These are phyloP conservation scores for Quercus robur DNA, from an alignment of 306 rosid species.

Conservation along the genomic window DNA sequence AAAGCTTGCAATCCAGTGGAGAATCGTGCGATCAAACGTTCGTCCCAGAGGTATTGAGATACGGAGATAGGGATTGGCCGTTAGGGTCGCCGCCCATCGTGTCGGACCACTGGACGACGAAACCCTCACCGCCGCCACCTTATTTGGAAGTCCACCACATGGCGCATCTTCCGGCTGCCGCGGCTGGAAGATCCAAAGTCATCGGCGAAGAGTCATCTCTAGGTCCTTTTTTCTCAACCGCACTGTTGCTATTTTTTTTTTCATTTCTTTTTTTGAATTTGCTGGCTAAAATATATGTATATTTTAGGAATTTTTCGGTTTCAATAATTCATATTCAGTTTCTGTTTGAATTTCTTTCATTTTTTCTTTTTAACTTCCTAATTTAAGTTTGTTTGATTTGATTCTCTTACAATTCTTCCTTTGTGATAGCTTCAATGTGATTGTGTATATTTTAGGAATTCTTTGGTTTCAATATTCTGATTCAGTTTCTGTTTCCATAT, in stretches of 20 bases:
- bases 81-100: constrained; percentile 32
- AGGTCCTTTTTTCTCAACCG: constrained; percentile 41
- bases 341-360: neutral
- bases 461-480: neutral
- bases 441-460: neutral
- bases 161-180: constrained; percentile 36
- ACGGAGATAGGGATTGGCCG: no score
- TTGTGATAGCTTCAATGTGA: no score
- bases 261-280: neutral
- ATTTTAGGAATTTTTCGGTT: neutral
- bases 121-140: constrained; percentile 34
- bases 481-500: neutral
- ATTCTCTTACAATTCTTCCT: no score
- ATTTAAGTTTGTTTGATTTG: no score
- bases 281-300: neutral
- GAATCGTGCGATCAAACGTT: no score
- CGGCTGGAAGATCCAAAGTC: constrained; percentile 52
- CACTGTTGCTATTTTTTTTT: neutral
- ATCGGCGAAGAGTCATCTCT: constrained; percentile 97
- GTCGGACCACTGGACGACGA: constrained; percentile 67
- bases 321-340: neutral
- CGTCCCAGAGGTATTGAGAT: no score
- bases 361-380: no score
- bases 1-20: no score
- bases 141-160: constrained; percentile 50